A percentile compares a stretch with the other conserved stretches of the same genome.
Conservation (phyloP, 1,284 basidiomycete species). For the Erythrobasidium hasegawianum region DNA sequence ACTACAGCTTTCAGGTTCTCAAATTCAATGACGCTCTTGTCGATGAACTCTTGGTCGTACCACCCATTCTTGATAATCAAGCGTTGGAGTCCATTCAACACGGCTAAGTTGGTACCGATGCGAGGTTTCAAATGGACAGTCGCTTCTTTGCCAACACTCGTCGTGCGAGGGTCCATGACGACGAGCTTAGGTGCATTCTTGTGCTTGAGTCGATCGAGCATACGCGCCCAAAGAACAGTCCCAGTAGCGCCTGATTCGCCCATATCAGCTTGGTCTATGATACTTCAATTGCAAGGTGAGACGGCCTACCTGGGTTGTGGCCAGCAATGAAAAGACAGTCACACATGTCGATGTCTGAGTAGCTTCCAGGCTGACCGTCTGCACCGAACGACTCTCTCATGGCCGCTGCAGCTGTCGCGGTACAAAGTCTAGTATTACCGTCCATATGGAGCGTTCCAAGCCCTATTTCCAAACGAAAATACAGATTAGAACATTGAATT, state of each 20-base stretch:
- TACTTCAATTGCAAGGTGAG: no score
- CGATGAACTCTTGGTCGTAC: conserved; percentile 12
- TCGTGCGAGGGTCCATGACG: conserved; percentile 10
- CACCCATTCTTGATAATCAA: conserved; percentile 21
- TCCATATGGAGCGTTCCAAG: conserved; percentile 26
- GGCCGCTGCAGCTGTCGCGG: conserved; percentile 16
- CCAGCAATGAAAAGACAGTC: conserved; percentile 10
- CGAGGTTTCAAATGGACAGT: conserved; percentile 1
- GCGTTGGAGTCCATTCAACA: conserved; percentile 22
- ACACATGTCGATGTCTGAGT: conserved; percentile 16
- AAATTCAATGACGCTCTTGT: conserved; percentile 13
- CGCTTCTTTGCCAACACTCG: conserved; percentile 3
- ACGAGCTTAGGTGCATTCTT: conserved; percentile 18
- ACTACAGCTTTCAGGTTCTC: conserved; percentile 4
- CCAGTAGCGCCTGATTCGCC: conserved; percentile 13
- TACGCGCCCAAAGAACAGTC: conserved; percentile 17
- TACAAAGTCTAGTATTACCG: conserved; percentile 21
- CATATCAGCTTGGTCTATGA: no score
- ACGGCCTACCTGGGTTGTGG: conserved; percentile 9
- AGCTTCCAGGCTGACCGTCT: conserved; percentile 14
- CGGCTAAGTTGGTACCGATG: conserved; percentile 13
- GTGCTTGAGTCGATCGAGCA: conserved; percentile 13
- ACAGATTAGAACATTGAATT: no score
- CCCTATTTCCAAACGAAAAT: no score
- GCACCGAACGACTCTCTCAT: conserved; percentile 23